Evolutionary conservation across 176 grass and related monocot species (phyloP), one percentile per base, ranked within the genome.

Genomic region (Melocanna baccifera): DNA sequence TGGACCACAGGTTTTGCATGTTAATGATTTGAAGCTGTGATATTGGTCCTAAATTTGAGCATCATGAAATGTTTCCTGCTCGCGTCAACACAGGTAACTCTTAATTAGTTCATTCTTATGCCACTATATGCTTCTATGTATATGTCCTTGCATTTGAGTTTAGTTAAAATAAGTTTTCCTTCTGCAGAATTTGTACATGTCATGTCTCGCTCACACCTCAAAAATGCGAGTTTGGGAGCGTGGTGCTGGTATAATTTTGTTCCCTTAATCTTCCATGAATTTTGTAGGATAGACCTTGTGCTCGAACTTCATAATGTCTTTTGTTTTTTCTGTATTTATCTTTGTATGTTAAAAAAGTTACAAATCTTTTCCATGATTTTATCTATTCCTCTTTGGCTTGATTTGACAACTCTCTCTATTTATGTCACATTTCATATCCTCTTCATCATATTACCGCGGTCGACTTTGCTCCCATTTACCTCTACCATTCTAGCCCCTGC

Each of bases 161-260:
- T 87, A n/a, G 65, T 63, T 66, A 73, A 80, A 34, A 39, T 46
- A 74, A 52, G 40, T 48, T 73, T 15, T 79, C 12, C 30, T 78
- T 88, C 65, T 95, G 64, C 88, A 99, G 96, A 96, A 77, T 99
- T 96, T 73, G 93, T 99, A 26, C 81, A 99, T 85, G 84, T 91
- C 73, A 89, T 94, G 78, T 99, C 93, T 89, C 88, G 66, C 37
- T 92, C 96, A 78, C 96, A 99, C 77, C 88, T 99, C 75, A n/a
- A 99, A 96, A 91, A 99, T 99, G 96, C 86, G 91, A 87, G 96
- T 99, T 84, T 99, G 96, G 93, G 96, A 96, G 83, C 93, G 91
- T 36, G 96, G 96, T 88, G 96, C 93, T 80, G 96, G 96, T 99
- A 94, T 80, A 30, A 59, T 9, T 78, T 25, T 69, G 55, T 75